Conservation (phyloP, 2,329 filamentous ascomycete genomes). For the Colletotrichum somersetense region DNA sequence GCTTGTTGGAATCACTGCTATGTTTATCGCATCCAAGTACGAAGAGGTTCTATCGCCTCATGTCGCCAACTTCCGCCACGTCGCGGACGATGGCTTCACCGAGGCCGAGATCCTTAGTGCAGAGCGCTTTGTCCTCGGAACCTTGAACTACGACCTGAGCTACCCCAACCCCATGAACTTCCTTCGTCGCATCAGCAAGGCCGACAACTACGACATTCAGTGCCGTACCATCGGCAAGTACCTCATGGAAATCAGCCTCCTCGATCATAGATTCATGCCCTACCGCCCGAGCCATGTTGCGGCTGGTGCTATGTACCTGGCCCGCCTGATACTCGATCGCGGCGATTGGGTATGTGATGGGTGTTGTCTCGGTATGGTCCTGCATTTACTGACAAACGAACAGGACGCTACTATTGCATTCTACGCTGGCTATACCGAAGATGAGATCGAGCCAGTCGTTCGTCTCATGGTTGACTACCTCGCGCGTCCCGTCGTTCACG, state of each 20-base stretch:
- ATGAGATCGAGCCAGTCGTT: conserved; percentile 93
- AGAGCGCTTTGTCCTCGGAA: conserved; percentile 93
- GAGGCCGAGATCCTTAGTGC: conserved; percentile 96
- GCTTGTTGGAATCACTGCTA: conserved; percentile 95
- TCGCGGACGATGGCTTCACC: conserved; percentile 95
- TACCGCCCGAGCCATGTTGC: conserved; percentile 92
- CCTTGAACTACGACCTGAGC: conserved; percentile 95
- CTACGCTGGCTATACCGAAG: conserved; percentile 93
- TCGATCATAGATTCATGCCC: conserved; percentile 93
- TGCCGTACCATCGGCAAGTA: conserved; percentile 98
- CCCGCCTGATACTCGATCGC: conserved; percentile 89
- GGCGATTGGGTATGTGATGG: conserved; percentile 83
- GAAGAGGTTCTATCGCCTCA: conserved; percentile 98
- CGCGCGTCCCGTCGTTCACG: conserved; percentile 87
- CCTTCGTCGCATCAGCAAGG: conserved; percentile 97
- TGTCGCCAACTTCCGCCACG: conserved; percentile 95
- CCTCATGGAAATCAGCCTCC: conserved; percentile 93
- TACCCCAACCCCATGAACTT: conserved; percentile 99
- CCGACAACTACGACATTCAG: conserved; percentile 99
- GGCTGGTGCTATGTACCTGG: conserved; percentile 94
- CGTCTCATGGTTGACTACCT: conserved; percentile 97
- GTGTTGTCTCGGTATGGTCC: not conserved
- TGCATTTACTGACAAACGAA: conserved; percentile 48
- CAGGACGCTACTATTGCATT: conserved; percentile 87
- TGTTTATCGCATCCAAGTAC: conserved; percentile 99